A percentile compares a stretch with the other conserved stretches of the same genome.
Conservation (phyloP, 805 yeast species). For the Lipomyces sp. region DNA sequence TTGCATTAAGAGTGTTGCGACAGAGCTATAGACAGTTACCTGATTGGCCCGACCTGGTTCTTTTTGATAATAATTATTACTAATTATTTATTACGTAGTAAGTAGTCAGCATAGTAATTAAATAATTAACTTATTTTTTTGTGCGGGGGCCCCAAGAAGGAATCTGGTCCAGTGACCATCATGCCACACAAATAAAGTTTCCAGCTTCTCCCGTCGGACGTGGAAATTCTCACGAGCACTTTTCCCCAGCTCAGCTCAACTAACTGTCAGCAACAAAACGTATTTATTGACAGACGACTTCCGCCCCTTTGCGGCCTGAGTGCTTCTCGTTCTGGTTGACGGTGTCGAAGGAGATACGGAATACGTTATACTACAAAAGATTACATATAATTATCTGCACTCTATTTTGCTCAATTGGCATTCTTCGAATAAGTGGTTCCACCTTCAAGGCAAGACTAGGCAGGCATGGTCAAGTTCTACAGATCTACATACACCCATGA, state of each 20-base stretch:
- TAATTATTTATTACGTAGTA: neutral
- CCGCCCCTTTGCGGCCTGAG: neutral
- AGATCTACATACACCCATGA: slow-evolving; percentile 31
- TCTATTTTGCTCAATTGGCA: neutral
- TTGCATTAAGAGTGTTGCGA: neutral
- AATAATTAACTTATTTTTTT: too few relatives aligned
- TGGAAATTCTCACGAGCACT: neutral
- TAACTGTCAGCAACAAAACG: neutral
- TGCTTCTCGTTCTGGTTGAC: neutral
- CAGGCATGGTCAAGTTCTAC: slow-evolving; percentile 34
- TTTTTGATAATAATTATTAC: neutral
- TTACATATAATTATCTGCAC: neutral
- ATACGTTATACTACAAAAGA: neutral
- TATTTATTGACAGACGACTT: neutral
- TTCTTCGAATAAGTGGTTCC: too few relatives aligned
- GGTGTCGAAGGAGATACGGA: neutral
- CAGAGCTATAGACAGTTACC: neutral
- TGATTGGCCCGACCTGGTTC: too few relatives aligned
- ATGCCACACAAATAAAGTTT: neutral
- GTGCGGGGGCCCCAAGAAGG: neutral
- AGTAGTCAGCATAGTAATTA: too few relatives aligned
- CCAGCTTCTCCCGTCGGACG: neutral
- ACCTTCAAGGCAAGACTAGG: neutral
- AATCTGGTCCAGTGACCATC: neutral
- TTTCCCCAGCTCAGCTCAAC: neutral